Conservation (phyloP, 2,329 filamentous ascomycete species). For the Byssothecium circinans region DNA sequence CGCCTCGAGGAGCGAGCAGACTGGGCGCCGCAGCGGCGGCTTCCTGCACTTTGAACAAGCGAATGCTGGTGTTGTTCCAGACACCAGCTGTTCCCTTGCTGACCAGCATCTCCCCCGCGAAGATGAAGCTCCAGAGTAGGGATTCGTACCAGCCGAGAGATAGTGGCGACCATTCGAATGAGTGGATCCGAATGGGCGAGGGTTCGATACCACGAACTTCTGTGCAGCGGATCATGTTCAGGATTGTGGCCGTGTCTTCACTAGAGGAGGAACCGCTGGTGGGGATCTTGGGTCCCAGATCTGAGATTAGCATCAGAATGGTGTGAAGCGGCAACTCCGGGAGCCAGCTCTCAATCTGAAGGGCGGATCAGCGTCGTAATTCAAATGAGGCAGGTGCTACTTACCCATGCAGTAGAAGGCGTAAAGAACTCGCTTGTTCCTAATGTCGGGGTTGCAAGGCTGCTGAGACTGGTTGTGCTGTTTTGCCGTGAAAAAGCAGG, state of each 20-base stretch:
- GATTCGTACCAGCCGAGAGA: conserved; percentile 96
- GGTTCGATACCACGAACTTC: conserved; percentile 74
- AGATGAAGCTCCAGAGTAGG: conserved; percentile 89
- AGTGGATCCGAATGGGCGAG: conserved; percentile 74
- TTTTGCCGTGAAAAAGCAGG: conserved; percentile 88
- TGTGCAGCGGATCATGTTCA: conserved; percentile 59
- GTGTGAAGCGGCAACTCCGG: conserved; percentile 88
- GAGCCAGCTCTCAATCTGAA: conserved; percentile 86
- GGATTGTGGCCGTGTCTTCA: conserved; percentile 43
- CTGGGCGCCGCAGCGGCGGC: conserved; percentile 78
- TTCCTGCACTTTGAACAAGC: conserved; percentile 87
- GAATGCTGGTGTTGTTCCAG: conserved; percentile 89
- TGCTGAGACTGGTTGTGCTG: conserved; percentile 77
- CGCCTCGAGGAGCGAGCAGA: conserved; percentile 80
- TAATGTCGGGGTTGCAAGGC: conserved; percentile 61
- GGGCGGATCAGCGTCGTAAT: conserved; percentile 22
- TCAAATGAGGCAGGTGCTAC: conserved; percentile 15
- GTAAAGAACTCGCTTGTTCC: conserved; percentile 67
- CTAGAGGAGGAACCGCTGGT: conserved; percentile 46
- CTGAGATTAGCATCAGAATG: conserved; percentile 73
- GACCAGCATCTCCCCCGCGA: conserved; percentile 85
- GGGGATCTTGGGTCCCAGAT: conserved; percentile 55
- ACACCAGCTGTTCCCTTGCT: conserved; percentile 85
- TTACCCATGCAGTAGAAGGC: conserved; percentile 74
- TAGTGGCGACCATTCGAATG: conserved; percentile 91